A percentile compares a stretch with the other conserved stretches of the same genome.
phyloP scores from a whole-genome alignment of 257 asterid genomes.

The Ocimum tenuiflorum region DNA sequence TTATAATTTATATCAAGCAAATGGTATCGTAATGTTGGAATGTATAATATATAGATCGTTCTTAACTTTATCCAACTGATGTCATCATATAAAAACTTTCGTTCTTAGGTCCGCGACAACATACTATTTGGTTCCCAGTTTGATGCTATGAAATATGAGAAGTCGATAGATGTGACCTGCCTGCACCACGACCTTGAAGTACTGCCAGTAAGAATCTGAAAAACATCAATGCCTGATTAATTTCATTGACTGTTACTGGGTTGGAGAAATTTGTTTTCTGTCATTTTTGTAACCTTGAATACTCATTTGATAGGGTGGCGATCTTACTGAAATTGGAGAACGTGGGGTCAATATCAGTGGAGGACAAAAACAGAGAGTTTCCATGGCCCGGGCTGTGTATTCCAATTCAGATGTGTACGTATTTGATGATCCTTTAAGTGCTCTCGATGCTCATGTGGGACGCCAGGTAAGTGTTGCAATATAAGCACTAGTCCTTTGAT shows the following conservation, averaged over 20 bases:
- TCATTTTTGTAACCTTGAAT: constrained; percentile 8
- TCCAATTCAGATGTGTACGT: constrained; percentile 84
- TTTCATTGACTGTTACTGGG: not conserved
- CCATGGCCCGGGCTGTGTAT: constrained; percentile 96
- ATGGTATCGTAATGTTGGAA: not conserved
- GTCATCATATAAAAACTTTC: constrained; percentile 10
- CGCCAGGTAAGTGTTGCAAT: constrained; percentile 60
- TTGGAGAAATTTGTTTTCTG: constrained; percentile 4
- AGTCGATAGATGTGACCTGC: constrained; percentile 64
- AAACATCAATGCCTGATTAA: constrained; percentile 6
- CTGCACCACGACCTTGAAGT: constrained; percentile 83
- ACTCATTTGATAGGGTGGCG: constrained; percentile 64
- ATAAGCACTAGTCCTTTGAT: not conserved
- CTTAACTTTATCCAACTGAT: not conserved
- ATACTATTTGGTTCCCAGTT: constrained; percentile 73
- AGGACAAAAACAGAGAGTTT: constrained; percentile 98
- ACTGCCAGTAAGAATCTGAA: constrained; percentile 56
- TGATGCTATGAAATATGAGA: constrained; percentile 58
- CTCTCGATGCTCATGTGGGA: constrained; percentile 97
- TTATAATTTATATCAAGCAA: not conserved
- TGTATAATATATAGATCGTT: not conserved
- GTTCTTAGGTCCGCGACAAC: constrained; percentile 79
- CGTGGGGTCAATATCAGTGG: constrained; percentile 99
- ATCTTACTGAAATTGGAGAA: constrained; percentile 98
- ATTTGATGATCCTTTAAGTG: constrained; percentile 97